Conservation (phyloP, 495 filamentous ascomycete genomes). For the Daldinia loculata region DNA sequence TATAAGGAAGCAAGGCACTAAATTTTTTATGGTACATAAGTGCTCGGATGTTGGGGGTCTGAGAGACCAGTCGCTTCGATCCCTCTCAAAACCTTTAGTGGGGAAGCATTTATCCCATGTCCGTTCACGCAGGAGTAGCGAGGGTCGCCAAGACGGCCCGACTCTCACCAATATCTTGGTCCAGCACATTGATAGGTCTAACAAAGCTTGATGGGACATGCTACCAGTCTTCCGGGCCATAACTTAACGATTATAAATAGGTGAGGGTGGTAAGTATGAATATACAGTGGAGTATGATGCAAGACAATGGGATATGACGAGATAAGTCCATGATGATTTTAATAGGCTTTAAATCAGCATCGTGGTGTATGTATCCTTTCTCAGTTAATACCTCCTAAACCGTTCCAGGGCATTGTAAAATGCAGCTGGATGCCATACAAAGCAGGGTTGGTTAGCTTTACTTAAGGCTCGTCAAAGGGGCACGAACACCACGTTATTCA, state of each 20-base stretch:
- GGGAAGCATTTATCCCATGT: slow-evolving; percentile 19
- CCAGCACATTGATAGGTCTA: neutral
- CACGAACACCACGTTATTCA: too few species aligned
- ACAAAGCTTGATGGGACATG: neutral
- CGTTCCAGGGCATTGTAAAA: too few species aligned
- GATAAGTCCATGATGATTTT: too few species aligned
- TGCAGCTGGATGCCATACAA: too few species aligned
- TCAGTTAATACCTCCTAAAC: too few species aligned
- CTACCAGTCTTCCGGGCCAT: neutral
- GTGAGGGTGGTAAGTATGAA: neutral
- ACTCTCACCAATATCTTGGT: slow-evolving; percentile 9
- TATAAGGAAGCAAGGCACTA: neutral
- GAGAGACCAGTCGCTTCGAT: neutral
- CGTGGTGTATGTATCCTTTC: too few species aligned
- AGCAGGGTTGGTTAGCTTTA: too few species aligned
- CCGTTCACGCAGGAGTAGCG: slow-evolving; percentile 5
- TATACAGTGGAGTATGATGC: neutral
- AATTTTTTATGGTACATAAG: neutral
- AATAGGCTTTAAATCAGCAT: too few species aligned
- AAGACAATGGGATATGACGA: too few species aligned
- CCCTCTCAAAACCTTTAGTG: neutral
- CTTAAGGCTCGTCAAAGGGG: too few species aligned
- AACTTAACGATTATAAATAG: neutral
- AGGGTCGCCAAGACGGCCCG: slow-evolving; percentile 34
- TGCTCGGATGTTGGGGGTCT: neutral